Evolutionary conservation across 1,139 yeast genomes (phyloP).

Genomic region (Yamadazyma membranifaciens): DNA sequence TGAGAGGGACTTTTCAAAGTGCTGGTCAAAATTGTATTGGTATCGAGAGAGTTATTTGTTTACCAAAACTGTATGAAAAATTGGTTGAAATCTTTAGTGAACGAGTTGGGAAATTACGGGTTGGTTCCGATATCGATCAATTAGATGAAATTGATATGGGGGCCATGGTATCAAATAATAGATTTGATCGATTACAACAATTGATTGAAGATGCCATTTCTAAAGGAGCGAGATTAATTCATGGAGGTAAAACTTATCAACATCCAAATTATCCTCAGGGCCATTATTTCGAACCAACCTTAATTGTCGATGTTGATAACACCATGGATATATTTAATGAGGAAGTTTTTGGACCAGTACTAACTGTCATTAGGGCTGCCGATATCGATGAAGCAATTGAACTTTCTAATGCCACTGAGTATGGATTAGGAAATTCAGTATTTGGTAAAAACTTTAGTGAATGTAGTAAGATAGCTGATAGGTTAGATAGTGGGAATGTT

Average conservation of each 20-base stretch:
- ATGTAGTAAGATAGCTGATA: conserved; percentile 61
- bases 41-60: conserved; percentile 85
- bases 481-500: conserved; percentile 79
- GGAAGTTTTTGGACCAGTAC: conserved; percentile 92
- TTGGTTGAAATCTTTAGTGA: conserved; percentile 55
- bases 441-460: conserved; percentile 63
- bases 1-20: conserved; percentile 95
- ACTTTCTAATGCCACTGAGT: conserved; percentile 85
- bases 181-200: conserved; percentile 65
- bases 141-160: conserved; percentile 92
- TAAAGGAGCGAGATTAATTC: conserved; percentile 75
- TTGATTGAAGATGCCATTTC: conserved; percentile 71
- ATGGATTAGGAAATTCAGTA: conserved; percentile 88
- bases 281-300: conserved; percentile 86
- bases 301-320: conserved; percentile 75
- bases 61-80: conserved; percentile 61
- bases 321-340: conserved; percentile 79
- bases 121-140: conserved; percentile 92
- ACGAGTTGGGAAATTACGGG: conserved; percentile 60
- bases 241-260: conserved; percentile 74
- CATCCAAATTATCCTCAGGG: conserved; percentile 97
- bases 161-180: conserved; percentile 79
- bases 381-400: conserved; percentile 65
- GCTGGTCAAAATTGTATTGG: conserved; percentile 98
- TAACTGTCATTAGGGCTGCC: conserved; percentile 73